Evolutionary conservation across 768 basidiomycete genomes (phyloP), one percentile per base, ranked within the genome.

Genomic region (Lactifluus piperatus): DNA sequence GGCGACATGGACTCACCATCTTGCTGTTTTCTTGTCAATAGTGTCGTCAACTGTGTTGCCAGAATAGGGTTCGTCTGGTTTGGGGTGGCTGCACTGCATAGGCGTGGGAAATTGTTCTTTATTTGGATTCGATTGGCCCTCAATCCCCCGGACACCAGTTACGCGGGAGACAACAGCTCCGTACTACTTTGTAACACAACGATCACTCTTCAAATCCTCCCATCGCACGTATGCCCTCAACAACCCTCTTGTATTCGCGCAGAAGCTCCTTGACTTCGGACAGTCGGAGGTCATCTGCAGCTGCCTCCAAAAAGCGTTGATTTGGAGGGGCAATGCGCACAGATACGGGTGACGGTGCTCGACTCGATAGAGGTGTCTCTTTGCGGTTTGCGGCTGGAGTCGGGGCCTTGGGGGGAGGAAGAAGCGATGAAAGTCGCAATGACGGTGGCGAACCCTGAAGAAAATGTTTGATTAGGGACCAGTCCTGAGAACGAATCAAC

Each of bases 231-330:
- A 93, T 73, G 18, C 78, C 83, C 44, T 89, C 86, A 9, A 84
- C 93, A 52, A 97, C 69, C 45, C 86, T 75, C 63, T 81, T 80
- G 70, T 97, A 97, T 63, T 97, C 94, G 32, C 75, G 73, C 68
- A 98, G 73, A 44, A 99, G 75, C 63, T 86, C 82, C 0, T 77
- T 82, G 1, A 97, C 83, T 64, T 99, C 95, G 0, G 85, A 82
- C 26, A 97, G 72, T 54, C 78, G 79, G 54, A 98, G 71, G 62
- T 98, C 95, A 54, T 85, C 88, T 48, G 82, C 79, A 0, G 79
- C 74, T 62, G 85, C 85, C 50, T 87, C 81, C 56, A 91, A 60
- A 69, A 94, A 93, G 11, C 86, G 80, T 47, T 77, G 73, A 45
- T 81, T 83, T 0, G 87, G 91, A 11, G 83, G 84, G 0, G 80